Base-by-base conservation (phyloP, 768 basidiomycete genomes). In the Agrocybe pediades region DNA sequence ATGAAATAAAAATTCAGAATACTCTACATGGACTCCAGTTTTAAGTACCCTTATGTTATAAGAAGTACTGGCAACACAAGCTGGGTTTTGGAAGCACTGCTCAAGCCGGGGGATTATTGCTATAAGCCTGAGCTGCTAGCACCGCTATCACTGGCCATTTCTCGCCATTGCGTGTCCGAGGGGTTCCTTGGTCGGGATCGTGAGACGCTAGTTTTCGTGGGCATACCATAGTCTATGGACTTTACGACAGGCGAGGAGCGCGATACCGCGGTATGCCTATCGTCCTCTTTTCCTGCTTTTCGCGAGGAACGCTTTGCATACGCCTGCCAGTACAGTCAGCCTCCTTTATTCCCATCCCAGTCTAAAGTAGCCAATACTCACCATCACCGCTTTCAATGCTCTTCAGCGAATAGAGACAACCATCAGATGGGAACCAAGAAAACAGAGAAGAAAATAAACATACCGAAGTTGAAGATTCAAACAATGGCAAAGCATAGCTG, bases 401-500 rank as follows among this genome's bases (percentile, higher is more conserved):
- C 88, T 90, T n/a, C n/a, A n/a, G n/a, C n/a, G n/a, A 56, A 7
- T 30, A 15, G 33, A 55, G 49, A 40, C 54, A 55, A 49, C 41
- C 48, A 55, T 56, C 21, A n/a, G 29, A 24, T 53, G 26, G 40
- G 16, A 15, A 23, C 17, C 24, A 30, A 17, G 42, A 21, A 44
- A 19, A 20, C 20, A 11, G 25, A 16, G 9, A 41, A 54, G 21
- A 9, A 49, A 33, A 41, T 20, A 45, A 33, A 47, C 82, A 46
- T 71, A 89, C 86, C 95, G 79, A 61, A 97, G 93, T 65, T 97
- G 95, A 52, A 98, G 74, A 64, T 90, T 89, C 57, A 92, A 83
- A 67, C 89, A 91, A 58, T 85, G 90, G 65, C 92, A 94, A 2
- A 98, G 73, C 2, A 95, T 96, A 8, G 95, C 92, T 9, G 96